These are phyloP conservation scores for Tripterygium wilfordii DNA, from an alignment of 177 flowering plant species.

Conservation along the genomic window DNA sequence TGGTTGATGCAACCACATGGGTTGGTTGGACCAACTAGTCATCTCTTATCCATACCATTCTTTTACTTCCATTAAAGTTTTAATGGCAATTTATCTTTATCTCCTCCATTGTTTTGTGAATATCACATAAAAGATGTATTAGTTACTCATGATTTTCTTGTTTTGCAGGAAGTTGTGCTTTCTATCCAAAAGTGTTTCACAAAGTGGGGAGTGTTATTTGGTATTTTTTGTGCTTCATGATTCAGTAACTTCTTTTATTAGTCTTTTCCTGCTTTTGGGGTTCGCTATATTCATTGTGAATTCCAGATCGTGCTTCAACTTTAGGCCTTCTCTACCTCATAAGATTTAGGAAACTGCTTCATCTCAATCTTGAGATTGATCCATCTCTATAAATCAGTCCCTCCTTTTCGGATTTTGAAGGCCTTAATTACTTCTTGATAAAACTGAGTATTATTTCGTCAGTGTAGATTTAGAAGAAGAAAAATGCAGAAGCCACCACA, in stretches of 20 bases:
- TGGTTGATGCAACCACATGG: no score
- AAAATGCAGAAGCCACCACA: conserved; percentile 43
- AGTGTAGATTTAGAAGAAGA: conserved; percentile 1
- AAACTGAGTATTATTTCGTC: not conserved
- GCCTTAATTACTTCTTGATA: not conserved
- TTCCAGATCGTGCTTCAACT: not conserved
- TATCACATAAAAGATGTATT: no score
- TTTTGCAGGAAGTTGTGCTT: conserved; percentile 1
- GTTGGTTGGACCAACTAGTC: no score
- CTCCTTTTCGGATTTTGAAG: no score
- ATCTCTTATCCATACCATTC: no score
- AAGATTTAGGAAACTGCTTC: no score
- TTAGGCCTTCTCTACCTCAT: not conserved
- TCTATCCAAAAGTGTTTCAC: not conserved
- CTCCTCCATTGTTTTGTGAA: no score
- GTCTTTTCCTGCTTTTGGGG: not conserved
- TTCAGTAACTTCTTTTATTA: not conserved
- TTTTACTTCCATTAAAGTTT: no score
- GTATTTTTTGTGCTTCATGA: not conserved
- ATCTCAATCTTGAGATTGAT: no score
- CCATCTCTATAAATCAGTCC: no score
- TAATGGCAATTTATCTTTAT: no score
- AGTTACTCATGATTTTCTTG: not conserved
- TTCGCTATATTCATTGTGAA: no score
- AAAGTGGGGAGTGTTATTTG: not conserved